A percentile compares a stretch with the other conserved stretches of the same genome.
These are phyloP conservation scores for Ascochyta rabiei DNA, from an alignment of 2,329 filamentous ascomycete genomes.

Conservation along the genomic window DNA sequence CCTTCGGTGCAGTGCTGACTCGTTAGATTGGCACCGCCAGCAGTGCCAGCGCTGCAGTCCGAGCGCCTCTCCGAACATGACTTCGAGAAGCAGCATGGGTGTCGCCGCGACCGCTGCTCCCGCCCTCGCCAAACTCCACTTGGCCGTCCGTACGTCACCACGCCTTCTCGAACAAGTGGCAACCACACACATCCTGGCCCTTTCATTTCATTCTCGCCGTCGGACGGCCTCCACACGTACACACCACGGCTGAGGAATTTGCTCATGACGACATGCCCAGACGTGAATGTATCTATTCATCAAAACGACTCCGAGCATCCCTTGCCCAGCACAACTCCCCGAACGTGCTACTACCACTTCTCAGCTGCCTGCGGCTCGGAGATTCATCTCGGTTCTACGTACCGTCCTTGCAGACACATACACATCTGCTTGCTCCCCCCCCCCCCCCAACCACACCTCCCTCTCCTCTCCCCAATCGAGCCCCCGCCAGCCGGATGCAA, in stretches of 20 bases:
- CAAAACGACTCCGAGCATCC: neutral
- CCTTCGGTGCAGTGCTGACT: conserved; percentile 11
- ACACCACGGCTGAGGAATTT: conserved; percentile 9
- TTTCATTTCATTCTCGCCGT: conserved; percentile 9
- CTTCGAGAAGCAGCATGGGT: conserved; percentile 13
- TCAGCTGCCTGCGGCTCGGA: conserved; percentile 7
- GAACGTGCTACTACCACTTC: neutral
- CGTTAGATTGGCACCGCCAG: conserved; percentile 16
- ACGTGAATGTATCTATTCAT: conserved; percentile 4
- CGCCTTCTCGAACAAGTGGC: conserved; percentile 6
- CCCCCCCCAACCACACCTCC: neutral
- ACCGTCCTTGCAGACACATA: conserved; percentile 7
- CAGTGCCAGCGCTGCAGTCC: conserved; percentile 13
- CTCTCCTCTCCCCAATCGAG: neutral
- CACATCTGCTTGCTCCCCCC: conserved; percentile 7
- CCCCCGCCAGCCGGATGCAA: conserved; percentile 21
- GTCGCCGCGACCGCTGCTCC: conserved; percentile 11
- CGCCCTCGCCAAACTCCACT: conserved; percentile 2
- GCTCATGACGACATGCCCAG: conserved; percentile 6
- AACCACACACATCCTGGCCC: conserved; percentile 7
- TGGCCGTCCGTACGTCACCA: conserved; percentile 9
- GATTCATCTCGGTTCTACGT: conserved; percentile 1
- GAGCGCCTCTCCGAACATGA: conserved; percentile 6
- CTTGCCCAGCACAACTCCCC: conserved; percentile 2
- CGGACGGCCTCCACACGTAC: neutral